Percentiles rank a stretch among this genome's conserved stretches.
Conservation (phyloP, 805 yeast genomes). For the Dipodascus albidus region DNA sequence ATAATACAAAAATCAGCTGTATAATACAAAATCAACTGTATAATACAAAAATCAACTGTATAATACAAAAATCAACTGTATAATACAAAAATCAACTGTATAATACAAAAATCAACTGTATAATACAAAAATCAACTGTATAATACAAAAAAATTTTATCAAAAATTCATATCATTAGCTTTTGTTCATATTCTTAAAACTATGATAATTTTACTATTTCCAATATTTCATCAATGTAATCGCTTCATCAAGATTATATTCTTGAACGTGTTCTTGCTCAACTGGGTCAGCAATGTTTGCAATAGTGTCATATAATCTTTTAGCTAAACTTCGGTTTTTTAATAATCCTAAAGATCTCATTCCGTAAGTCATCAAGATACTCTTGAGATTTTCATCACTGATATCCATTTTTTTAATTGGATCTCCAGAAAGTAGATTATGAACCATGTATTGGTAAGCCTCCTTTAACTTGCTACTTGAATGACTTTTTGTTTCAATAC, state of each 20-base stretch:
- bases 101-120: no score
- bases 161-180: no score
- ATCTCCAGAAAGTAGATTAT: background rate
- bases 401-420: background rate
- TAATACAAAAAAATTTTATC: no score
- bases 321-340: background rate
- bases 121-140: no score
- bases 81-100: no score
- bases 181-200: no score
- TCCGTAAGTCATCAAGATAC: background rate
- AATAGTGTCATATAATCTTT: background rate
- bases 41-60: no score
- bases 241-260: background rate
- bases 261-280: background rate
- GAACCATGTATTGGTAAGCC: background rate
- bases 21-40: no score
- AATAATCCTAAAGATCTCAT: background rate
- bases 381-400: background rate
- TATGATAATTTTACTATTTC: no score
- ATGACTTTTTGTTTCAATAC: background rate
- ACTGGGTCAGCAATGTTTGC: background rate
- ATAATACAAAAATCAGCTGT: no score
- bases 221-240: background rate
- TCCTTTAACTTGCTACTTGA: background rate
- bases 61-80: no score